Base-by-base conservation (phyloP, 2,329 filamentous ascomycete genomes). In the Zalaria obscura region DNA sequence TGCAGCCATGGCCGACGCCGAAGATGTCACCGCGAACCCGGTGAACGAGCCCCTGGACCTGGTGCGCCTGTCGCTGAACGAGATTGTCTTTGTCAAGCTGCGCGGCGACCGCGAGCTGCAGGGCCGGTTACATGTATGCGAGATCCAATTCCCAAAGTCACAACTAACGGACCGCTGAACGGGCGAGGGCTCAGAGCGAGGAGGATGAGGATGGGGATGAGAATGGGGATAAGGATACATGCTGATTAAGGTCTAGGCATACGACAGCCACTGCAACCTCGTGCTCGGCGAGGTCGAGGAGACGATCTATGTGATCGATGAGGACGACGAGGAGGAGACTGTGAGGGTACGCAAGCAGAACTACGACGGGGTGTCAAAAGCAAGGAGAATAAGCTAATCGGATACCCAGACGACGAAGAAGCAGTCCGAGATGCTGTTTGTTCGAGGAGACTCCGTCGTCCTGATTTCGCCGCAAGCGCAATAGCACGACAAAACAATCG, bases 361-460 rank as follows among this genome's bases (percentile, higher is more conserved):
- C 18, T 18, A 18, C 18, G 18, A 18, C 18, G 18, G 18, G 18
- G 18, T 18, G 18, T 18, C 18, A 18, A 18, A 18, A 18, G 18
- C 18, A 18, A 18, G 18, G 18, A 18, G 18, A 18, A 18, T 18
- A 18, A 18, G 29, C 27, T 40, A 44, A 49, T 38, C n/a, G 31
- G 25, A 40, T 33, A 32, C n/a, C 9, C 48, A 93, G 83, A 94
- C 88, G 9, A 78, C 91, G 48, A 93, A 89, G 67, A 93, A 93
- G 66, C 93, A 95, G 63, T 93, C 87, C 35, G 91, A 96, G 61
- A 98, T 98, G 91, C 68, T 98, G 18, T 98, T 98, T 61, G 89
- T 98, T 44, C 73, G 91, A 83, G 67, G 67, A 39, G 67, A 70
- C 50, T 69, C 66, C 7, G 67, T 70, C 8, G 67, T 70, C 31